These are phyloP conservation scores for Prunus mira DNA, from an alignment of 306 rosid genomes.

Conservation along the genomic window DNA sequence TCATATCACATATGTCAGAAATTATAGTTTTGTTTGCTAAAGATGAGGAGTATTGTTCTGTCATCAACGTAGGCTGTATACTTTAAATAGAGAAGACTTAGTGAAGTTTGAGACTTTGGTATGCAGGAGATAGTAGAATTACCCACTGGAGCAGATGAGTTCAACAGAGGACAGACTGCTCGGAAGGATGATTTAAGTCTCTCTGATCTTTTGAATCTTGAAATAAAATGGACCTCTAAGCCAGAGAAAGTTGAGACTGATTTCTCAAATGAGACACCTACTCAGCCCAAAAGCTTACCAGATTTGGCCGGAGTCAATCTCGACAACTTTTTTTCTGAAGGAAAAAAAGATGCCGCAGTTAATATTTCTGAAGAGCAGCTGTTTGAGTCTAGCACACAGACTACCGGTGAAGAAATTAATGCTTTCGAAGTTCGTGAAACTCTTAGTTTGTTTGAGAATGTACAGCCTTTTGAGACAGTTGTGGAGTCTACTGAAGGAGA, in stretches of 20 bases:
- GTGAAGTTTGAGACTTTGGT: constrained; percentile 22
- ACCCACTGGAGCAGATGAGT: constrained; percentile 34
- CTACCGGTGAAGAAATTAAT: constrained; percentile 20
- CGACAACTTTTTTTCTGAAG: constrained; percentile 44
- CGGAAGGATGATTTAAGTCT: constrained; percentile 54
- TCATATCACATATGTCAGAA: background rate
- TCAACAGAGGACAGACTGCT: constrained; percentile 40
- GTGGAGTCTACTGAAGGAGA: constrained; percentile 35
- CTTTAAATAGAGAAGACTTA: constrained; percentile 1
- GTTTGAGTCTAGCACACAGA: constrained; percentile 16
- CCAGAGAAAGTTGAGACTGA: constrained; percentile 38
- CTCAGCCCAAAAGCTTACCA: constrained; percentile 40
- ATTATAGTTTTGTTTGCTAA: constrained; percentile 3
- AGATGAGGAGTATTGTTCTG: background rate
- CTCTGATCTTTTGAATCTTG: constrained; percentile 66
- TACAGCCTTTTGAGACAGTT: constrained; percentile 31
- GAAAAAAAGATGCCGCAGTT: constrained; percentile 33
- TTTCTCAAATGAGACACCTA: constrained; percentile 25
- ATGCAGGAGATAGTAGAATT: constrained; percentile 67
- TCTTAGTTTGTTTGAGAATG: constrained; percentile 64
- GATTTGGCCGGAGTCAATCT: constrained; percentile 59
- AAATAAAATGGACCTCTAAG: constrained; percentile 70
- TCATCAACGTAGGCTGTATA: background rate
- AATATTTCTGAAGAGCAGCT: constrained; percentile 33
- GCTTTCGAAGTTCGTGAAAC: constrained; percentile 33